These are phyloP conservation scores for Lasiodiplodia citricola DNA, from an alignment of 2,329 filamentous ascomycete genomes.

Conservation along the genomic window DNA sequence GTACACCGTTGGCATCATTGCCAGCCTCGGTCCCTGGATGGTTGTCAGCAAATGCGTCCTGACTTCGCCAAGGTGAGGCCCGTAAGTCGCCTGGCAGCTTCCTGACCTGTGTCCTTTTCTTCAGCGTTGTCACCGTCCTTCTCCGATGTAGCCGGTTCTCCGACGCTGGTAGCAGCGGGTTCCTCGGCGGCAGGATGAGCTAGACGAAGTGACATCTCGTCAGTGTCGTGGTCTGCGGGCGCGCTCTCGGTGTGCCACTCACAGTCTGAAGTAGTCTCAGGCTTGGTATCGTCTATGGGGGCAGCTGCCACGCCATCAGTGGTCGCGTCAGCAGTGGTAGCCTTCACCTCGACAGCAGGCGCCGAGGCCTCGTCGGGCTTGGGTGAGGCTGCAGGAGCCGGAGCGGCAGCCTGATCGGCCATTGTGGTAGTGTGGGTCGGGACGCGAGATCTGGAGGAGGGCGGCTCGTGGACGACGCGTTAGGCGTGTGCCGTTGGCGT, in stretches of 20 bases:
- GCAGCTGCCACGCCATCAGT: slow-evolving; percentile 38
- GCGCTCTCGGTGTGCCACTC: slow-evolving; percentile 28
- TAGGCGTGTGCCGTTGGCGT: slow-evolving; percentile 38
- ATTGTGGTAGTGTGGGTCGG: slow-evolving; percentile 41
- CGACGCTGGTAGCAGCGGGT: not conserved
- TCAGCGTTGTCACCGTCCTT: slow-evolving; percentile 33
- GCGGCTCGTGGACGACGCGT: slow-evolving; percentile 39
- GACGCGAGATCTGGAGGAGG: slow-evolving; percentile 35
- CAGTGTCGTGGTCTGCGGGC: slow-evolving; percentile 24
- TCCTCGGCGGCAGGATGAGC: slow-evolving; percentile 21
- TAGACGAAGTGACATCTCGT: slow-evolving; percentile 21
- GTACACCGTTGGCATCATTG: slow-evolving; percentile 55
- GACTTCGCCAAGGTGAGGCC: not conserved
- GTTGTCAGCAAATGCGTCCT: not conserved
- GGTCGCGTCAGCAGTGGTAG: slow-evolving; percentile 34
- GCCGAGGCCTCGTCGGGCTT: slow-evolving; percentile 39
- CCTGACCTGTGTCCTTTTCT: slow-evolving; percentile 32
- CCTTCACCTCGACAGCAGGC: slow-evolving; percentile 35
- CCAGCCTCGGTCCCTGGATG: slow-evolving; percentile 39
- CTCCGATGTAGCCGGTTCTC: slow-evolving; percentile 8
- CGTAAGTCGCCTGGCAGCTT: not conserved
- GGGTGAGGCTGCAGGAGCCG: slow-evolving; percentile 35
- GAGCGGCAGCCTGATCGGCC: slow-evolving; percentile 42
- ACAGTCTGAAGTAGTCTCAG: slow-evolving; percentile 39
- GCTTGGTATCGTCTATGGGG: slow-evolving; percentile 37